phyloP scores from a whole-genome alignment of 768 basidiomycete genomes.

The Auricularia heimuer region DNA sequence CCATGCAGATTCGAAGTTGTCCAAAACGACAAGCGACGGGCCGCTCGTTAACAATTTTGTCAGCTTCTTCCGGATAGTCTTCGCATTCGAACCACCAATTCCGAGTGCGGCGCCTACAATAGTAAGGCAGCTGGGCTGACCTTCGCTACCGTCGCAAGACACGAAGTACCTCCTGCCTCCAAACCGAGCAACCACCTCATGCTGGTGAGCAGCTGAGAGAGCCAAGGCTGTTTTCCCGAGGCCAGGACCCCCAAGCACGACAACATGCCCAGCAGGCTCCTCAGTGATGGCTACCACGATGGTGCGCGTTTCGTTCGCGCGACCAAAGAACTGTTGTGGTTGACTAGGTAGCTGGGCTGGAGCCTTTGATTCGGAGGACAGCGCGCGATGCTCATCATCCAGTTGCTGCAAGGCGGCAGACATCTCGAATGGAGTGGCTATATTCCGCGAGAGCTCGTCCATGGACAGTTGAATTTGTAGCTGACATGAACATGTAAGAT shows the following conservation, averaged over 20 bases:
- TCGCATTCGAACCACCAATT: not conserved
- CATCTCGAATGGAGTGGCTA: not conserved
- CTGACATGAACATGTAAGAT: not conserved
- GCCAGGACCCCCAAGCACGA: conserved; percentile 23
- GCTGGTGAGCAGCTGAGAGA: conserved; percentile 21
- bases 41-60: conserved; percentile 6
- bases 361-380: too few relatives aligned
- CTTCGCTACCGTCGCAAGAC: conserved; percentile 19
- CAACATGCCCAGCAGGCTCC: not conserved
- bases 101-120: not conserved
- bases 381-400: too few relatives aligned
- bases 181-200: conserved; percentile 16
- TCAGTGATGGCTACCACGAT: not conserved
- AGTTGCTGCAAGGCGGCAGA: too few relatives aligned
- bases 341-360: not conserved
- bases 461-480: not conserved
- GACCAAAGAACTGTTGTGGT: not conserved
- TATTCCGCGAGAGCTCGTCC: not conserved
- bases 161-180: conserved; percentile 22
- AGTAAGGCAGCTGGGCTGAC: not conserved
- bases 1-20: not conserved
- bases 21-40: conserved; percentile 5
- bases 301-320: not conserved
- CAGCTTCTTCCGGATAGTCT: not conserved
- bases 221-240: conserved; percentile 33